Percentiles rank a stretch among this genome's conserved stretches.
Conservation (phyloP, 2,329 filamentous ascomycete species). For the Fusarium napiforme region DNA sequence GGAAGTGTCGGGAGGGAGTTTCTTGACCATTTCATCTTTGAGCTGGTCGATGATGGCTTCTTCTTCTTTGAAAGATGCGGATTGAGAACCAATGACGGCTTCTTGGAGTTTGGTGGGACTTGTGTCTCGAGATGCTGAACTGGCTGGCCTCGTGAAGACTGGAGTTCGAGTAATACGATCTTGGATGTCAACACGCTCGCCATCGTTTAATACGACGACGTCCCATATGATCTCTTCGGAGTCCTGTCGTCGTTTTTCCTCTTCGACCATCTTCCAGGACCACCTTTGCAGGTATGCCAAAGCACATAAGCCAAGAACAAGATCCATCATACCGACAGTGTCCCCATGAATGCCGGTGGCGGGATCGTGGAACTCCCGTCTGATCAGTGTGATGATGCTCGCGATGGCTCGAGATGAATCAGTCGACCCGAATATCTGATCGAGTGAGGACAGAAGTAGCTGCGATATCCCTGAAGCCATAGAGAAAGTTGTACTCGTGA, state of each 20-base stretch:
- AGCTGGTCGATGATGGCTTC: slow-evolving; percentile 58
- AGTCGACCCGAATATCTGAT: slow-evolving; percentile 74
- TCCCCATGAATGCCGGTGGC: slow-evolving; percentile 69
- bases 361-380: slow-evolving; percentile 72
- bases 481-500: slow-evolving; percentile 66
- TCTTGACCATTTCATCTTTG: slow-evolving; percentile 64
- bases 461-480: slow-evolving; percentile 67
- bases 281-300: slow-evolving; percentile 70
- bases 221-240: slow-evolving; percentile 73
- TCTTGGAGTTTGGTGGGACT: background rate
- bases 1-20: slow-evolving; percentile 65
- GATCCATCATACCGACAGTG: slow-evolving; percentile 68
- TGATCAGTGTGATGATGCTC: slow-evolving; percentile 72
- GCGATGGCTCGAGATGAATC: slow-evolving; percentile 75
- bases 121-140: background rate
- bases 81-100: background rate
- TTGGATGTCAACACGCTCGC: slow-evolving; percentile 66
- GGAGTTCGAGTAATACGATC: slow-evolving; percentile 12
- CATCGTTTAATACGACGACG: slow-evolving; percentile 70
- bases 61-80: slow-evolving; percentile 45
- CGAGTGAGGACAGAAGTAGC: slow-evolving; percentile 67
- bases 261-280: slow-evolving; percentile 62
- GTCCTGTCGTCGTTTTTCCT: slow-evolving; percentile 58
- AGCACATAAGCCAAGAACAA: slow-evolving; percentile 69
- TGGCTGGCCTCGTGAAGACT: slow-evolving; percentile 3